These are phyloP conservation scores for Pseudogymnoascus sp. DNA, from an alignment of 2,329 filamentous ascomycete species.

Conservation along the genomic window DNA sequence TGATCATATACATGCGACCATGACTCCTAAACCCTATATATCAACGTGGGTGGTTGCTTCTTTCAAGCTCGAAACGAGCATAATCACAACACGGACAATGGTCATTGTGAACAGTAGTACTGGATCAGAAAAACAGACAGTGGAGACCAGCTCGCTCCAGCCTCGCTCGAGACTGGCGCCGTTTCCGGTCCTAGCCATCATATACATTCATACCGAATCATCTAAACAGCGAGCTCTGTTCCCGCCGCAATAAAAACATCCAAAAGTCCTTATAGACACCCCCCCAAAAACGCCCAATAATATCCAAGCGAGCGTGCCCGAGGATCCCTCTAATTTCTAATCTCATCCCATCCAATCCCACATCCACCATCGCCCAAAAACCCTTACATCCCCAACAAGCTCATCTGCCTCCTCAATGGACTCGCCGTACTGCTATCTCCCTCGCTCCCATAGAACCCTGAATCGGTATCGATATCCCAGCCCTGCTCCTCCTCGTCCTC, in stretches of 20 bases:
- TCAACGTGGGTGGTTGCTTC: neutral
- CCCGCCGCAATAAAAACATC: neutral
- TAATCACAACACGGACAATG: neutral
- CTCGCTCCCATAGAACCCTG: conserved; percentile 61
- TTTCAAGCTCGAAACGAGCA: neutral
- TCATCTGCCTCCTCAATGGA: conserved; percentile 66
- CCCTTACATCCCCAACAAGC: conserved; percentile 50
- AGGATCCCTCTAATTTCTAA: conserved; percentile 1
- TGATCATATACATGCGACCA: neutral
- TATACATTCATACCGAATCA: conserved; percentile 1
- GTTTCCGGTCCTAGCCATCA: conserved; percentile 1
- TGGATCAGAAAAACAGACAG: neutral
- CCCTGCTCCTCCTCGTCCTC: conserved; percentile 46
- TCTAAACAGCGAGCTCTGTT: neutral
- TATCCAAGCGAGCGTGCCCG: neutral
- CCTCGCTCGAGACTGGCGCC: neutral
- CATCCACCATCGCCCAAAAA: neutral
- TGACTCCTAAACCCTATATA: neutral
- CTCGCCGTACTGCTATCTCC: conserved; percentile 61
- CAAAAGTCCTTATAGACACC: neutral
- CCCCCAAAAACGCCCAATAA: neutral
- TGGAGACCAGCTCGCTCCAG: neutral
- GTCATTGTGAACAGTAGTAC: neutral
- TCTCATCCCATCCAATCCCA: neutral
- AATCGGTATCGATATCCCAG: conserved; percentile 95